These are phyloP conservation scores for Fraxinus floribunda DNA, from an alignment of 305 asterid genomes.

Conservation along the genomic window DNA sequence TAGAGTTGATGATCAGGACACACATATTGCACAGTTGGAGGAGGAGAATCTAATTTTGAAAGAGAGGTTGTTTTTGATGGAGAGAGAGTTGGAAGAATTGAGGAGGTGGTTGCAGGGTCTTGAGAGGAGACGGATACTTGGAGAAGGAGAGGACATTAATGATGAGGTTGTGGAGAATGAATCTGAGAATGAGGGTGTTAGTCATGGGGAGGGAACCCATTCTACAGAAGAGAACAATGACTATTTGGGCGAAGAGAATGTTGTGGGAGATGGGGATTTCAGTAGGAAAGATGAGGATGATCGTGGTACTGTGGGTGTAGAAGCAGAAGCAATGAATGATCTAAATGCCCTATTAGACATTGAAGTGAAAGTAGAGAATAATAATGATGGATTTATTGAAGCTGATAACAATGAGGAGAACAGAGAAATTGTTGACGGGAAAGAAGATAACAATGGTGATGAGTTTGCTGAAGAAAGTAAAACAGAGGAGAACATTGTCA, in stretches of 20 bases:
- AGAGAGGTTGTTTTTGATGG: conserved; percentile 86
- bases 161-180: conserved; percentile 67
- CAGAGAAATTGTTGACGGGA: conserved; percentile 11
- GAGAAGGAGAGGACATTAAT: conserved; percentile 36
- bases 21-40: conserved; percentile 74
- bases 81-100: conserved; percentile 69
- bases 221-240: conserved; percentile 51
- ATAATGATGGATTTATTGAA: conserved; percentile 14
- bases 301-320: conserved; percentile 13
- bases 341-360: not conserved
- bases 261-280: conserved; percentile 27
- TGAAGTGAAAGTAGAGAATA: conserved; percentile 20
- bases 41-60: conserved; percentile 74
- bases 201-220: conserved; percentile 56
- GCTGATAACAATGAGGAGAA: conserved; percentile 25
- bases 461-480: conserved; percentile 9
- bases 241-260: conserved; percentile 38
- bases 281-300: conserved; percentile 21
- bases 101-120: conserved; percentile 68
- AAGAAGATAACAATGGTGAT: conserved; percentile 22
- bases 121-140: conserved; percentile 45
- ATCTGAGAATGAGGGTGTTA: conserved; percentile 62
- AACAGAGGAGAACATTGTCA: conserved; percentile 6
- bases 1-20: conserved; percentile 83
- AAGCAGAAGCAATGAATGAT: conserved; percentile 18